Base-by-base conservation (phyloP, 2,329 filamentous ascomycete species). In the Myriosclerotinia curreyana region DNA sequence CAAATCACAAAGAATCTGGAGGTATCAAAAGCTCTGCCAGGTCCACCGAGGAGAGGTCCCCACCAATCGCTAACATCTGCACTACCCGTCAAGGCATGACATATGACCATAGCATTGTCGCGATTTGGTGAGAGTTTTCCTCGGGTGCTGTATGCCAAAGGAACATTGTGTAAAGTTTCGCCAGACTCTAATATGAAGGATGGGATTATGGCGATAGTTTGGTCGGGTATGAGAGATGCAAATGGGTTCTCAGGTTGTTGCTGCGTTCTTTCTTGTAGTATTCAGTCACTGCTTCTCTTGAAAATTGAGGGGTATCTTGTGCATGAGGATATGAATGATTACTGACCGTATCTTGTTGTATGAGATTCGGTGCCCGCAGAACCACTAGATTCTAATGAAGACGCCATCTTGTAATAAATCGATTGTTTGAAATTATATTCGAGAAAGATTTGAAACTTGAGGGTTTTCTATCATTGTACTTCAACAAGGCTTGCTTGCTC, bases 161-260 rank as follows among this genome's bases (percentile, higher is more conserved):
- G 86, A 20, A 88, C 81, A 84, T 98, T 95, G 70, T 83, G 79
- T 25, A 99, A 82, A 0, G 85, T 89, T 31, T 90, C 91, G 56
- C 95, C 95, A 2, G 93, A 98, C 77, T 99, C 95, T 69, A 99
- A 89, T 11, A 89, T 92, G 76, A 97, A 96, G 34, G 88, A 87
- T 2, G 95, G 94, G 63, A 99, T 85, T 66, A 95, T 85, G 64
- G 90, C 92, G 73, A 96, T 89, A 62, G 89, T 83, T 78, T 98
- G 95, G 72, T 96, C 89, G 60, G 92, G 88, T 60, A 99, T 96
- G 73, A 98, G 82, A 68, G 83, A 79, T 66, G 91, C 86, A 76
- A 93, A 98, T 38, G 93, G 94, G 78, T 98, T 99, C 79, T 97
- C 94, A 73, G 90, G 87, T 77, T 97, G 92, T 63, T 84, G 79